Conservation (phyloP, 441 rosid species). For the Populus hybrid region DNA sequence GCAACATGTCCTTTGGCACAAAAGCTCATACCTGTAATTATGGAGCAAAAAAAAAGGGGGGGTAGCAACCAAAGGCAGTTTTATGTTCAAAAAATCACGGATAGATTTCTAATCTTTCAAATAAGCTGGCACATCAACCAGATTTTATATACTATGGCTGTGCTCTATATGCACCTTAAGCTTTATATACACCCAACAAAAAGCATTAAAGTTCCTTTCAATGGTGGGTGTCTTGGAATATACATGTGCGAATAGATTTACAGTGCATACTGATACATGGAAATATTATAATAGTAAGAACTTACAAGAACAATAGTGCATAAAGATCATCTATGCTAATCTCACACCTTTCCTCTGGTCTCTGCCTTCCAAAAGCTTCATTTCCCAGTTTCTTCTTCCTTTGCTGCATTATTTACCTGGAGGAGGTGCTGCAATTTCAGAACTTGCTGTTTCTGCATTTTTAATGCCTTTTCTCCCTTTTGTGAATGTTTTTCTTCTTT, state of each 20-base stretch:
- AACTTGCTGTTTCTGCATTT: background rate
- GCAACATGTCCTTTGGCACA: background rate
- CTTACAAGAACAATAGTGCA: too few species aligned
- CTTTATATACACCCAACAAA: background rate
- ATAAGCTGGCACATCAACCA: background rate
- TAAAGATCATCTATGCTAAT: background rate
- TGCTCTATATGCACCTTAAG: background rate
- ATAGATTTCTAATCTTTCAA: background rate
- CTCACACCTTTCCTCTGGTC: background rate
- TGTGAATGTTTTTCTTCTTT: background rate
- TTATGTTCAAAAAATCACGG: background rate
- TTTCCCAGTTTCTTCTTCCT: background rate
- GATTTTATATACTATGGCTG: background rate
- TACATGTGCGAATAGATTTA: background rate
- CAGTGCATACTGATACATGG: background rate
- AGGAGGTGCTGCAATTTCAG: background rate
- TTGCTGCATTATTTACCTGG: background rate
- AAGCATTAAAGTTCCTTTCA: background rate
- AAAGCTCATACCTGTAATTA: background rate
- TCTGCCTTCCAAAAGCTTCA: background rate
- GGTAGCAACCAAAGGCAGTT: background rate
- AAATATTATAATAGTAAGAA: background rate
- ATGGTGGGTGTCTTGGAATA: background rate
- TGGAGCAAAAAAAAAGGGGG: too few species aligned
- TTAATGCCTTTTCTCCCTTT: background rate